Evolutionary conservation across 768 basidiomycete species (phyloP), one percentile per base, ranked within the genome.

Genomic region (Serendipita vermifera): DNA sequence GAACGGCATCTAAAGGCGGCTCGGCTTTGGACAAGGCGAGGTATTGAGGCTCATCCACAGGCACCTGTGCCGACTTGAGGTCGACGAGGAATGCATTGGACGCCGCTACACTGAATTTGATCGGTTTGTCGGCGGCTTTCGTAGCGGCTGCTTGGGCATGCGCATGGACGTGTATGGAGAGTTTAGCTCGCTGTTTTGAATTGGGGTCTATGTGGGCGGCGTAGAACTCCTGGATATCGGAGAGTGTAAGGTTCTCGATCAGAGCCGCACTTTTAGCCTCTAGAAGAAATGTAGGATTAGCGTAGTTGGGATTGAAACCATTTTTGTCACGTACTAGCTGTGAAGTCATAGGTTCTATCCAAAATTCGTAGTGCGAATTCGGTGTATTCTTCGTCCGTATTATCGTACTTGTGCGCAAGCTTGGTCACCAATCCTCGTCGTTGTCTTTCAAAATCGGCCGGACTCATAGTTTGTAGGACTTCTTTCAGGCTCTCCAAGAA

Each of bases 351-450:
- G 62, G 85, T 88, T 3, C 91, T 86, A 22, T 76, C 80, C 59
- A 79, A 79, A 59, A 98, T 80, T 51, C 87, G 79, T 15, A 64
- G 61, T 73, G 84, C 82, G 64, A 82, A 88, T 59, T 75, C 72
- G n/a, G 71, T 69, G 2, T 75, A 71, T 70, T 99, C 96, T 64
- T 94, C 87, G 5, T 72, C 72, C 48, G 98, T 68, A 66, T 96
- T 97, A 76, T 98, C 97, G 63, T 82, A 74, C 33, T 79, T 83
- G 65, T 98, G 92, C 57, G 80, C 70, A 82, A 87, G 87, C 63
- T 82, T 84, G 65, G 81, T 81, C 66, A 85, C 79, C 59, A 98
- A 68, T 20, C 87, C 79, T 38, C 67, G 70, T 68, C 83, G 85
- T 65, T 97, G 89, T 62, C 85, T 81, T 20, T 74, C 70, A 64